Evolutionary conservation across 2,329 filamentous ascomycete genomes (phyloP), one percentile per base, ranked within the genome.

Genomic region (Dothiorella sarmentorum): DNA sequence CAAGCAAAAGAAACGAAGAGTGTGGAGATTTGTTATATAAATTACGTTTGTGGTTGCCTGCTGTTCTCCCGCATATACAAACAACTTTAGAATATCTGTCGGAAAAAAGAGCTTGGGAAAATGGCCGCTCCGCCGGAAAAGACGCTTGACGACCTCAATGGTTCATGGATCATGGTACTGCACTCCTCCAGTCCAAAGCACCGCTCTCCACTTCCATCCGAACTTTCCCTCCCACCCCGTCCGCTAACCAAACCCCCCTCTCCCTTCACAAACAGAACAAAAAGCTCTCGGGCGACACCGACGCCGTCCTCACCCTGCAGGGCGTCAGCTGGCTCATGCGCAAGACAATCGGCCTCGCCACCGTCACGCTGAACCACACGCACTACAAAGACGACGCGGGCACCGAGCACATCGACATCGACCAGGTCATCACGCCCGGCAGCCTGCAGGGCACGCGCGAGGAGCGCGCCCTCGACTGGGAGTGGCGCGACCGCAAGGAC

Each of bases 341-440:
- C 74, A 91, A 87, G 77, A 84, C 82, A 61, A 84, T 95, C 71
- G 74, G 79, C 65, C 71, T 85, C 29, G 88, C 90, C 29, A 87
- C 85, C 44, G 76, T 96, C 56, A 87, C 84, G 33, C 81, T 92
- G 62, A 71, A 81, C 61, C 72, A 89, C 27, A 83, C 70, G 58
- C 73, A 82, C 64, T 80, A 78, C 69, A 69, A 70, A 31, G 75
- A 79, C 31, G 68, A 38, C 2, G 24, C 31, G 3, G 51, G 40
- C 24, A 13, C 15, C 15, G 49, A 79, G 60, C 85, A 87, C 76
- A 82, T 94, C 73, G 52, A 56, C 51, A 86, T 91, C 69, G 82
- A 85, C 60, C 90, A 95, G 76, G 10, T 35, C 3, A 78, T 82
- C 45, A 79, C 83, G 35, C 89, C 88, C 7, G 90, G 86, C n/a